phyloP scores from a whole-genome alignment of 768 basidiomycete genomes.

The Paxillus involutus region DNA sequence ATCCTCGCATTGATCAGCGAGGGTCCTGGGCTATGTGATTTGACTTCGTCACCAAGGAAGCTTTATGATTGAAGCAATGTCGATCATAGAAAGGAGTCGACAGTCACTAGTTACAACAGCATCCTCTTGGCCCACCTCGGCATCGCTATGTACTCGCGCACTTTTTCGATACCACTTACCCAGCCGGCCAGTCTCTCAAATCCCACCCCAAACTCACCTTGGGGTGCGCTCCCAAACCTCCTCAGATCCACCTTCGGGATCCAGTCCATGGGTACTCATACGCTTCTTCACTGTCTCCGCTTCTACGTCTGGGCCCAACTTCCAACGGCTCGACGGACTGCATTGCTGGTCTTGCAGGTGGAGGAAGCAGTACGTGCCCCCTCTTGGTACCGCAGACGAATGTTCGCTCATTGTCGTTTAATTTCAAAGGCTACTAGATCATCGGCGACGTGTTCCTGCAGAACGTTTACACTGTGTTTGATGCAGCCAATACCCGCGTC shows the following conservation, averaged over 20 bases:
- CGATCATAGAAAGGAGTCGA: no score
- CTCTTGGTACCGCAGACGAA: not conserved
- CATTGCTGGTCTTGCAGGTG: conserved; percentile 36
- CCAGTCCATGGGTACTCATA: conserved; percentile 50
- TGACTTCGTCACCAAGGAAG: no score
- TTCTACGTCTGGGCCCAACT: conserved; percentile 38
- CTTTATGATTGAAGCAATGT: no score
- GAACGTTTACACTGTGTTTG: conserved; percentile 32
- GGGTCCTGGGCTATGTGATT: no score
- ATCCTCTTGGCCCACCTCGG: conserved; percentile 86
- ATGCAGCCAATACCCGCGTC: conserved; percentile 34
- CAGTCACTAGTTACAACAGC: conserved; percentile 63
- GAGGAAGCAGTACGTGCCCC: conserved; percentile 20
- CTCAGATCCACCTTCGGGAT: conserved; percentile 63
- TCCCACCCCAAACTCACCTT: conserved; percentile 95
- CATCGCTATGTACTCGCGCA: conserved; percentile 92
- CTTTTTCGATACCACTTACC: conserved; percentile 84
- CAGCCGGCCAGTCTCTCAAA: conserved; percentile 90
- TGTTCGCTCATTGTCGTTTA: not conserved
- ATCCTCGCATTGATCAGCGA: no score
- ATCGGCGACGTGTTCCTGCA: conserved; percentile 36
- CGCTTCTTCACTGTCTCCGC: conserved; percentile 36
- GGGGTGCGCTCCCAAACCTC: conserved; percentile 82
- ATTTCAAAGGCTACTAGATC: conserved; percentile 27
- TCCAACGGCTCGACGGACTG: conserved; percentile 32